A percentile compares a stretch with the other conserved stretches of the same genome.
Conservation (phyloP, 441 rosid genomes). For the Mallotus repandus region DNA sequence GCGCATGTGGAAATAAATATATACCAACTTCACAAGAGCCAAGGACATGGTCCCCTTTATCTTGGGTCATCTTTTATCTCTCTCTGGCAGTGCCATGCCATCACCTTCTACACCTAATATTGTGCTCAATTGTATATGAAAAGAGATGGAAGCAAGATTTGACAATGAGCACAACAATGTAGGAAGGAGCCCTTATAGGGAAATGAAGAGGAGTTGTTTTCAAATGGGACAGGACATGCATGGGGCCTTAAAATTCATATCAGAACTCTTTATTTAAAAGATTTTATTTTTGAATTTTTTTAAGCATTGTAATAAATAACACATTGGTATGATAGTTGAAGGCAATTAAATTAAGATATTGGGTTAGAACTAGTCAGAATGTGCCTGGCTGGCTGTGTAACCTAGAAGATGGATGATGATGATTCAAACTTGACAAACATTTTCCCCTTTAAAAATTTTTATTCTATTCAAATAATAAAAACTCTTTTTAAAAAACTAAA, state of each 20-base stretch:
- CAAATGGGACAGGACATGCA: not conserved
- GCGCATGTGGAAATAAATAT: not conserved
- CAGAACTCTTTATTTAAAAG: not conserved
- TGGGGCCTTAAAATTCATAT: not conserved
- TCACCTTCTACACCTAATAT: not conserved
- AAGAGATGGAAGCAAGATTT: not conserved
- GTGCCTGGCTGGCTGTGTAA: not conserved
- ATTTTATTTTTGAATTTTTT: not conserved
- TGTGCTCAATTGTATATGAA: not conserved
- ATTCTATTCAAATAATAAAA: no score
- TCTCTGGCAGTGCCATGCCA: not conserved
- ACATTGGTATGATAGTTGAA: not conserved
- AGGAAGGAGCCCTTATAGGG: not conserved
- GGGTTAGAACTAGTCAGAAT: no score
- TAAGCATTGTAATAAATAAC: not conserved
- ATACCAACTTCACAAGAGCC: not conserved
- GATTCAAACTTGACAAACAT: not conserved
- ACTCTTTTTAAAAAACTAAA: not conserved
- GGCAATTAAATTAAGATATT: no score
- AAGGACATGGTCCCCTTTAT: constrained; percentile 7
- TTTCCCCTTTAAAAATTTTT: not conserved
- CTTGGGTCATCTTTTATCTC: not conserved
- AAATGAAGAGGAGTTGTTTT: not conserved
- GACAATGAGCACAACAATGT: not conserved
- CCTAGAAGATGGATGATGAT: not conserved